Conservation (phyloP, 768 basidiomycete genomes). For the Sporobolomyces pararoseus region DNA sequence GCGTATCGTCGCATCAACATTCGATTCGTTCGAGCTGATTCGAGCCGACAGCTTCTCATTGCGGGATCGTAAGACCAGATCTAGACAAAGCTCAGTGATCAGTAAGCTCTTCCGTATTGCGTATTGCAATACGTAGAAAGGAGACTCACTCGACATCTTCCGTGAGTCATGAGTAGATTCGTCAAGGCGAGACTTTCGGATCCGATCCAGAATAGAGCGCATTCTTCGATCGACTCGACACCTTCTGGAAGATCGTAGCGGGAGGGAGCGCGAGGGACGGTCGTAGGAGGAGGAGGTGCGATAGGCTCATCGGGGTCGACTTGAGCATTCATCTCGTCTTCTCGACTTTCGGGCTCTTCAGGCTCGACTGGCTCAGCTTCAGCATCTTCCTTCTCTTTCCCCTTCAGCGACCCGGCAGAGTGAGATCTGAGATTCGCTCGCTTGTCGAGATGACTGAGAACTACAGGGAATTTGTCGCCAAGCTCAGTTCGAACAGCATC, state of each 20-base stretch:
- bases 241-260: constrained; percentile 28
- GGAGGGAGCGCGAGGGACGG: constrained; percentile 17
- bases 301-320: constrained; percentile 6
- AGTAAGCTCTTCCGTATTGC: no score
- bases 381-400: constrained; percentile 7
- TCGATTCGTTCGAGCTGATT: constrained; percentile 69
- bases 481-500: constrained; percentile 35
- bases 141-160: constrained; percentile 57
- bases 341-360: background rate
- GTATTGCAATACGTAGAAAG: background rate
- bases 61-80: constrained; percentile 72
- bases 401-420: background rate
- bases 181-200: constrained; percentile 72
- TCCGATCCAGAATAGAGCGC: constrained; percentile 64
- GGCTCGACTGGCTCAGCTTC: background rate
- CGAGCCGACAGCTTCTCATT: constrained; percentile 54
- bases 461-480: constrained; percentile 42
- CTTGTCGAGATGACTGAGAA: constrained; percentile 45
- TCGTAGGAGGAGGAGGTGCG: constrained; percentile 30
- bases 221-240: constrained; percentile 44
- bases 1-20: constrained; percentile 87
- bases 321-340: constrained; percentile 15
- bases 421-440: constrained; percentile 21
- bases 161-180: constrained; percentile 80
- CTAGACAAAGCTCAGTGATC: no score